A percentile compares a stretch with the other conserved stretches of the same genome.
Evolutionary conservation across 306 rosid species (phyloP).

Genomic region (Vachellia collinsii): DNA sequence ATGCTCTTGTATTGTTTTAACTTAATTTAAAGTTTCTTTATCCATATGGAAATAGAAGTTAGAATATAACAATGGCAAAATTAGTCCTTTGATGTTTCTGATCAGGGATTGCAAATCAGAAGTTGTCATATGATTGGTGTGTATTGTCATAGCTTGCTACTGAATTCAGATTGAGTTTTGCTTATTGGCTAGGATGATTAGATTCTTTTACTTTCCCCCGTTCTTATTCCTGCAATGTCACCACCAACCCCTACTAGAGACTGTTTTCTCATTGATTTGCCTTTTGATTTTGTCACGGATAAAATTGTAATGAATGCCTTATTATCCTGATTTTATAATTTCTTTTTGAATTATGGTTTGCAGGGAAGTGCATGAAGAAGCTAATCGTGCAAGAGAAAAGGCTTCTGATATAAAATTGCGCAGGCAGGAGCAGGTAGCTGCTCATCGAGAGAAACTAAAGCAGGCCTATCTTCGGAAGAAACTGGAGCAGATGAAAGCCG

Average conservation of each 20-base stretch:
- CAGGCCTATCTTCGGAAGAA: conserved; percentile 86
- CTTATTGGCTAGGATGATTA: neutral
- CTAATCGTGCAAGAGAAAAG: conserved; percentile 75
- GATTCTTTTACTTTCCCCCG: neutral
- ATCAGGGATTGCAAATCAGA: neutral
- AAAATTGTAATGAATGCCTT: neutral
- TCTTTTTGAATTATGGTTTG: conserved; percentile 30
- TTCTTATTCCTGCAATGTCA: neutral
- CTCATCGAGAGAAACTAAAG: conserved; percentile 78
- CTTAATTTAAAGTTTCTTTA: conserved; percentile 7
- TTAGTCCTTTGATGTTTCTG: conserved; percentile 9
- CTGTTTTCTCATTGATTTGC: neutral
- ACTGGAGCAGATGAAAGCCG: conserved; percentile 73
- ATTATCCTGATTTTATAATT: conserved; percentile 24
- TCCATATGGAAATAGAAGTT: conserved; percentile 5
- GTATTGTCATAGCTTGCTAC: conserved; percentile 4
- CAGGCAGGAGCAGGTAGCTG: conserved; percentile 73
- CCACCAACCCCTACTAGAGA: neutral
- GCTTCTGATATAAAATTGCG: conserved; percentile 74
- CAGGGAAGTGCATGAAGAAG: conserved; percentile 98
- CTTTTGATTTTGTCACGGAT: neutral
- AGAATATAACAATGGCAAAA: neutral
- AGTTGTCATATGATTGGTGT: neutral
- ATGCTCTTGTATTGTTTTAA: neutral
- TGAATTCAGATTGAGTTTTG: conserved; percentile 5